A percentile compares a stretch with the other conserved stretches of the same genome.
phyloP scores from a whole-genome alignment of 192 early-diverging fungal species.

The Diversispora eburnea region DNA sequence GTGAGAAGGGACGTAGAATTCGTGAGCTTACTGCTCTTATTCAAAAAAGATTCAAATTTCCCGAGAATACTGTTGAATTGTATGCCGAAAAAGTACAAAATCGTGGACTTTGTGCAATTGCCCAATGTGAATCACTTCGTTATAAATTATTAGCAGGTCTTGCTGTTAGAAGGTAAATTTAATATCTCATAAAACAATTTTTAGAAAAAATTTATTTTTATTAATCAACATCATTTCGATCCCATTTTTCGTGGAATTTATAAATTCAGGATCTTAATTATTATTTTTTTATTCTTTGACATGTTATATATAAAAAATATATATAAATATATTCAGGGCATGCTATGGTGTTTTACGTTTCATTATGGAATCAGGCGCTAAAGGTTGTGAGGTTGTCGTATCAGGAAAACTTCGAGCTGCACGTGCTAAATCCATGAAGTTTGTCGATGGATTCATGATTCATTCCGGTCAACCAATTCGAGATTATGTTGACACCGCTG shows the following conservation, averaged over 20 bases:
- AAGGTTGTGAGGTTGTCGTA: constrained; percentile 98
- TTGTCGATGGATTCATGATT: constrained; percentile 99
- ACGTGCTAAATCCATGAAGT: constrained; percentile 99
- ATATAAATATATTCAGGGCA: constrained; percentile 51
- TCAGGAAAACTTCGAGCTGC: constrained; percentile 99
- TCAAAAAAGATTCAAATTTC: constrained; percentile 99
- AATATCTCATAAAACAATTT: constrained; percentile 1
- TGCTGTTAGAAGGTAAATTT: constrained; percentile 77
- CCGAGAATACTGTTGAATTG: constrained; percentile 96
- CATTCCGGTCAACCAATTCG: constrained; percentile 98
- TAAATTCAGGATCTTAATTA: too few relatives aligned
- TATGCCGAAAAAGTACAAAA: constrained; percentile 97
- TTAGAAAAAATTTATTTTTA: neutral
- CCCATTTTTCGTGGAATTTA: too few relatives aligned
- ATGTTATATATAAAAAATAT: neutral
- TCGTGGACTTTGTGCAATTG: constrained; percentile 96
- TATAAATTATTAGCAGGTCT: constrained; percentile 97
- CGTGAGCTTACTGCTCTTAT: constrained; percentile 96
- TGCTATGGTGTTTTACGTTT: constrained; percentile 98
- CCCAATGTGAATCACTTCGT: constrained; percentile 97
- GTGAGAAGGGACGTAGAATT: constrained; percentile 98
- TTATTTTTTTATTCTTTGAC: too few relatives aligned
- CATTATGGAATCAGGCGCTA: constrained; percentile 98
- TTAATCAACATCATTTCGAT: neutral
- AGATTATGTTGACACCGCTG: constrained; percentile 93